Conservation (phyloP, 805 yeast genomes). For the Saturnispora hagleri region DNA sequence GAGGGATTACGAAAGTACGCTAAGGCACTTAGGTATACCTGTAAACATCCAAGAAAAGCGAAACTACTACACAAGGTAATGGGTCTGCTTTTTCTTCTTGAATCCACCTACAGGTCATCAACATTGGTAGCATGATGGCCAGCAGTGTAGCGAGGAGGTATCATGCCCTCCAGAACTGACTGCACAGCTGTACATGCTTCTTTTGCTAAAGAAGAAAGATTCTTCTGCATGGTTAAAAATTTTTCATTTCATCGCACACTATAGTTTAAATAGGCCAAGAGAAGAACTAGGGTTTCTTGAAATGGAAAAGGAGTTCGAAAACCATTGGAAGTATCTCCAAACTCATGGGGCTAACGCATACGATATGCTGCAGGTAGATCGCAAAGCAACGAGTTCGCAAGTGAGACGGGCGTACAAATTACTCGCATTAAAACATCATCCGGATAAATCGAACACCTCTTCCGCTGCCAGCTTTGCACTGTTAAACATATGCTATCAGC, state of each 20-base stretch:
- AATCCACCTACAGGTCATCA: background rate
- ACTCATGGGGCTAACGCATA: slow-evolving; percentile 9
- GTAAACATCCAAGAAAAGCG: background rate
- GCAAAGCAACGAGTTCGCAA: slow-evolving; percentile 3
- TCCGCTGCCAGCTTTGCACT: slow-evolving; percentile 24
- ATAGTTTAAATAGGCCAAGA: background rate
- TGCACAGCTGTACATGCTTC: background rate
- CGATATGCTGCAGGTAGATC: slow-evolving; percentile 9
- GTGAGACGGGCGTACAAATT: slow-evolving; percentile 25
- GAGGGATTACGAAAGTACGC: background rate
- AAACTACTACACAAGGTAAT: background rate
- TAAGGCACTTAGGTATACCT: background rate
- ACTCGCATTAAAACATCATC: slow-evolving; percentile 26
- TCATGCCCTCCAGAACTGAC: too few species aligned
- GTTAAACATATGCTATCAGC: slow-evolving; percentile 21
- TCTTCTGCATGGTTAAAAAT: background rate
- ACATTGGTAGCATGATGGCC: background rate
- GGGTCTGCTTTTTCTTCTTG: background rate
- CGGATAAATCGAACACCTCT: slow-evolving; percentile 27
- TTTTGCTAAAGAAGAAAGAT: background rate
- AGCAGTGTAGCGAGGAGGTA: too few species aligned
- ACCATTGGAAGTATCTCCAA: background rate
- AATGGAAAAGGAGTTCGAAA: background rate
- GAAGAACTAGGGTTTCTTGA: background rate
- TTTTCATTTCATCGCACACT: background rate